phyloP scores from a whole-genome alignment of 495 filamentous ascomycete genomes.

The Clohesyomyces aquaticus region DNA sequence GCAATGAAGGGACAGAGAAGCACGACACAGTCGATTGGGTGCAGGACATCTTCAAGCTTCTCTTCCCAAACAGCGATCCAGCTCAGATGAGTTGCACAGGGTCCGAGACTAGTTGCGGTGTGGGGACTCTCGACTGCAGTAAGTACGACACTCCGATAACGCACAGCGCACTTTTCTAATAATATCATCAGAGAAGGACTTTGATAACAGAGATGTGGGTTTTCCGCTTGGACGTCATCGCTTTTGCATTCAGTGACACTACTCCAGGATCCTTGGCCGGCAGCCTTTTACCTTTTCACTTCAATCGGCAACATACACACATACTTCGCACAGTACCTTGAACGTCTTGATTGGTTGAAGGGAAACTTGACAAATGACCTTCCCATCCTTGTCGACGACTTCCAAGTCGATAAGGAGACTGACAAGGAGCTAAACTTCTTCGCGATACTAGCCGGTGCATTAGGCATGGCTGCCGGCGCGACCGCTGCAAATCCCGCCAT shows the following conservation, averaged over 20 bases:
- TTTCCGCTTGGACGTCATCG: neutral
- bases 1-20: conserved; percentile 7
- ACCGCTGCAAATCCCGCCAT: conserved; percentile 3
- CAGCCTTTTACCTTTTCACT: conserved; percentile 2
- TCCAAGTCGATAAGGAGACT: conserved; percentile 10
- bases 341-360: conserved; percentile 6
- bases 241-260: conserved; percentile 1
- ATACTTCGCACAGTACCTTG: conserved; percentile 5
- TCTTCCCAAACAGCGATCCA: conserved; percentile 6
- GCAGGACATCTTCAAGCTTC: conserved; percentile 11
- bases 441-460: conserved; percentile 4
- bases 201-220: conserved; percentile 1
- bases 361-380: conserved; percentile 9
- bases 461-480: conserved; percentile 1
- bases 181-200: conserved; percentile 2
- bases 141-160: conserved; percentile 1
- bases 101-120: neutral
- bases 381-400: conserved; percentile 12
- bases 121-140: conserved; percentile 7
- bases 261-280: conserved; percentile 1
- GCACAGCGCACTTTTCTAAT: conserved; percentile 1
- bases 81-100: conserved; percentile 8
- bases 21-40: conserved; percentile 11
- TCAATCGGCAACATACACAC: conserved; percentile 11
- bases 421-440: neutral